Evolutionary conservation across 2,329 filamentous ascomycete genomes (phyloP), one percentile per base, ranked within the genome.

Genomic region (Metarhizium album): DNA sequence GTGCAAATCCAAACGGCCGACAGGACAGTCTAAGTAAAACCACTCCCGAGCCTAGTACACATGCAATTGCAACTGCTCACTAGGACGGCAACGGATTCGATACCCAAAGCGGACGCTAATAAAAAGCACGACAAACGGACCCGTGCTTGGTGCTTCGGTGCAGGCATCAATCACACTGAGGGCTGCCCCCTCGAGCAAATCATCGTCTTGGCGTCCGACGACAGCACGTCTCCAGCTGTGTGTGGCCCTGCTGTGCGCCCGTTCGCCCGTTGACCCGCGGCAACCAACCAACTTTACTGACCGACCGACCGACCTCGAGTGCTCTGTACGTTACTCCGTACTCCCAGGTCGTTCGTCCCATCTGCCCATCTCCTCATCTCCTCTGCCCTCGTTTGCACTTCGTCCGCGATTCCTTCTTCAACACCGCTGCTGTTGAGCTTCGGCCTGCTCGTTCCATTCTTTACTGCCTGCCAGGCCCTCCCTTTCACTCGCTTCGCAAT

Each of bases 401-500:
- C 11, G 43, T 23, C 31, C 37, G 45, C 45, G 45, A 52, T 33
- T 23, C 46, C 31, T 45, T 54, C 52, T 29, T 45, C 43, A 52
- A 47, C 40, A 47, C 45, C 42, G 42, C 46, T 52, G 38, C 33
- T 48, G 35, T 33, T 43, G 50, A 52, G 47, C 45, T 52, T 24
- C 48, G 42, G 50, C 48, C 40, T 31, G 50, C 50, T 50, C 48
- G 45, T 47, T 55, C 46, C 55, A 53, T 52, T 55, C 50, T 46
- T 57, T 55, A 45, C 48, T 50, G 47, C 33, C 53, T 42, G 8
- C 18, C 29, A 48, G n/a, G 29, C 45, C 29, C 16, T 31, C 45
- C 29, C 16, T 31, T 42, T 23, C 42, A 42, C 46, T 48, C 50
- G 20, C 46, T 52, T 42, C 13, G 13, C 9, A 43, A 11, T 23